Percentiles rank a stretch among this genome's conserved stretches.
Evolutionary conservation across 1,284 basidiomycete genomes (phyloP).

Genomic region (Phellopilus nigrolimitatus): DNA sequence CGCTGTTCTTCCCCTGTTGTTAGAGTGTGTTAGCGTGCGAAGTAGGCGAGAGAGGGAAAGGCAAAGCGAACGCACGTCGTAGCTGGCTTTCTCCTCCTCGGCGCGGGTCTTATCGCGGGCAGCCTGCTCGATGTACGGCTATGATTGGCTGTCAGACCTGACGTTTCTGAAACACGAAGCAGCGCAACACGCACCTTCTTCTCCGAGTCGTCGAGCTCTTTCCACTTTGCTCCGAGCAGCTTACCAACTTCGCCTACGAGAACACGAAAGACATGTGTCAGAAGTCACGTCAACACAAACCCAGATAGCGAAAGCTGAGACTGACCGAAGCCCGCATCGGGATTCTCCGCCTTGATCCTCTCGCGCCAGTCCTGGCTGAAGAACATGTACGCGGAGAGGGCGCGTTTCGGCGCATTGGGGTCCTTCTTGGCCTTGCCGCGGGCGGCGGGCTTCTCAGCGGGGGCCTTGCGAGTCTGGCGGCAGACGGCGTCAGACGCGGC

Average conservation of each 20-base stretch:
- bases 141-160: neutral
- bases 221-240: constrained; percentile 69
- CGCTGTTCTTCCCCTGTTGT: constrained; percentile 45
- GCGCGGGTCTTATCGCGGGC: constrained; percentile 82
- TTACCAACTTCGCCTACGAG: constrained; percentile 65
- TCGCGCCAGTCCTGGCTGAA: constrained; percentile 95
- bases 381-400: constrained; percentile 97
- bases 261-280: constrained; percentile 20
- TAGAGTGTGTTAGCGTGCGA: constrained; percentile 20
- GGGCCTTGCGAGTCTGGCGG: constrained; percentile 52
- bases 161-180: constrained; percentile 8
- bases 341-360: constrained; percentile 92
- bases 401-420: constrained; percentile 82
- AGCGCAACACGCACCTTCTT: constrained; percentile 68
- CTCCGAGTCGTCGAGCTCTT: constrained; percentile 59
- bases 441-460: constrained; percentile 49
- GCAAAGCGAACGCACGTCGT: constrained; percentile 48
- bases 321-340: constrained; percentile 87
- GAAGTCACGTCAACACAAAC: too few relatives aligned
- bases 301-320: neutral
- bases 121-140: constrained; percentile 91
- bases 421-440: constrained; percentile 62
- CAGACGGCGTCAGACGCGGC: constrained; percentile 13
- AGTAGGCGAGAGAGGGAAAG: constrained; percentile 2
- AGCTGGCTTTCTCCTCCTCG: constrained; percentile 74